Conservation (phyloP, 805 yeast species). For the Wickerhamiella vanderwaltii region DNA sequence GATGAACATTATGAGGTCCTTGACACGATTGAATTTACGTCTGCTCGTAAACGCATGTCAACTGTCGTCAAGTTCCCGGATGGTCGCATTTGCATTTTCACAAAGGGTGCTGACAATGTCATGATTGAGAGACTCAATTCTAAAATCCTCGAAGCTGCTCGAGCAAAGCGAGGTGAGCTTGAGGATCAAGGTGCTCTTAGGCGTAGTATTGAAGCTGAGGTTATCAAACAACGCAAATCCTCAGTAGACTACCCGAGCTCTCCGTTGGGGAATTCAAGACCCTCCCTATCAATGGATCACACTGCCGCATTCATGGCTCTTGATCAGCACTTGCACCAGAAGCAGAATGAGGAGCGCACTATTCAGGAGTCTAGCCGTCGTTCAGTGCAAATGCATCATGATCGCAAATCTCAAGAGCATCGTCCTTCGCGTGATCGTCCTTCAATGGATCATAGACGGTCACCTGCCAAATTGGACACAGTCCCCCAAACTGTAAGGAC, state of each 20-base stretch:
- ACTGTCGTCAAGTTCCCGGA: constrained; percentile 70
- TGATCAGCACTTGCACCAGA: constrained; percentile 16
- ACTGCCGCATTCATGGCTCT: constrained; percentile 12
- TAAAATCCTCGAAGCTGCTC: constrained; percentile 42
- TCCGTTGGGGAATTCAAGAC: constrained; percentile 7
- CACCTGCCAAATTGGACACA: background rate
- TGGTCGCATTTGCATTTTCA: constrained; percentile 57
- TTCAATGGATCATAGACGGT: background rate
- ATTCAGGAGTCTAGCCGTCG: constrained; percentile 21
- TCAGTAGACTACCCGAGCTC: constrained; percentile 1
- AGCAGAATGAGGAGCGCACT: constrained; percentile 15
- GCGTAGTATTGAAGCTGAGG: constrained; percentile 57
- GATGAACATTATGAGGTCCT: constrained; percentile 62
- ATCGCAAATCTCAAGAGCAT: background rate
- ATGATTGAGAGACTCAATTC: constrained; percentile 40
- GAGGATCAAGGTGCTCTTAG: constrained; percentile 46
- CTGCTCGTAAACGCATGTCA: constrained; percentile 89
- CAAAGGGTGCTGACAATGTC: constrained; percentile 84
- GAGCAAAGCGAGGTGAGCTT: constrained; percentile 52
- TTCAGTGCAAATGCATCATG: constrained; percentile 11
- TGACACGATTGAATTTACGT: constrained; percentile 75
- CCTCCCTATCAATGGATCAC: constrained; percentile 6
- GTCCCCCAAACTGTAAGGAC: background rate
- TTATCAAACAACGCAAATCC: constrained; percentile 15
- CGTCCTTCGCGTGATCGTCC: background rate